Conservation (phyloP, 116 monocot genomes). For the Dioscorea cayenensis region DNA sequence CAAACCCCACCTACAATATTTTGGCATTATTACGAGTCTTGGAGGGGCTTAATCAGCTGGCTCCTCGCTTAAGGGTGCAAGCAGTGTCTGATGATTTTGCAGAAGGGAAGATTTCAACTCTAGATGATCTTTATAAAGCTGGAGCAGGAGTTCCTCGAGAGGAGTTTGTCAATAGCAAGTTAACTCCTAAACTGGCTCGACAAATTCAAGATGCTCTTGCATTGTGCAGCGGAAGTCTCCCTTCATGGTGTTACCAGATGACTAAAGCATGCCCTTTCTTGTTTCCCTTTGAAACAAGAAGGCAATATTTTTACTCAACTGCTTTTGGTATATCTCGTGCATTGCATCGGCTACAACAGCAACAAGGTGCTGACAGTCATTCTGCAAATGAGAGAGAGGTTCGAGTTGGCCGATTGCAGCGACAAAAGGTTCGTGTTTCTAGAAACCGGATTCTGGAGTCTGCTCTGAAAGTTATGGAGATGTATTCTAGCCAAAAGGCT, state of each 20-base stretch:
- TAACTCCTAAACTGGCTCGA: conserved; percentile 80
- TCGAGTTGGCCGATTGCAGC: conserved; percentile 82
- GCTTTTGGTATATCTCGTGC: conserved; percentile 94
- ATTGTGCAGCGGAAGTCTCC: conserved; percentile 90
- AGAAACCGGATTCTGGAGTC: conserved; percentile 92
- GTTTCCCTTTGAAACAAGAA: conserved; percentile 92
- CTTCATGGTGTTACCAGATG: conserved; percentile 94
- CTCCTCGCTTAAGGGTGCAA: conserved; percentile 73
- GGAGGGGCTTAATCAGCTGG: conserved; percentile 79
- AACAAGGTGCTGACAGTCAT: conserved; percentile 68
- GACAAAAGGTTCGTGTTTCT: conserved; percentile 95
- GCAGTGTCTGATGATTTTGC: conserved; percentile 75
- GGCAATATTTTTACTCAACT: conserved; percentile 89
- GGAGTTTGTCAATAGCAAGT: conserved; percentile 74
- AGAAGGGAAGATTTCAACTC: conserved; percentile 42
- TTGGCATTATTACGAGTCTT: conserved; percentile 81
- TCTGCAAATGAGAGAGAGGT: conserved; percentile 69
- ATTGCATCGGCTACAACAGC: conserved; percentile 82
- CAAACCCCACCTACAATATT: conserved; percentile 70
- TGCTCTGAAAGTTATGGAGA: conserved; percentile 97
- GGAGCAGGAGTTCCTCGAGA: conserved; percentile 53
- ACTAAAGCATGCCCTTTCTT: conserved; percentile 93
- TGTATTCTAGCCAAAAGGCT: conserved; percentile 92
- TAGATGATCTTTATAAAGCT: conserved; percentile 45
- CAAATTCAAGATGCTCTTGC: conserved; percentile 97